Conservation (phyloP, 1,284 basidiomycete genomes). For the Porodaedalea pini region DNA sequence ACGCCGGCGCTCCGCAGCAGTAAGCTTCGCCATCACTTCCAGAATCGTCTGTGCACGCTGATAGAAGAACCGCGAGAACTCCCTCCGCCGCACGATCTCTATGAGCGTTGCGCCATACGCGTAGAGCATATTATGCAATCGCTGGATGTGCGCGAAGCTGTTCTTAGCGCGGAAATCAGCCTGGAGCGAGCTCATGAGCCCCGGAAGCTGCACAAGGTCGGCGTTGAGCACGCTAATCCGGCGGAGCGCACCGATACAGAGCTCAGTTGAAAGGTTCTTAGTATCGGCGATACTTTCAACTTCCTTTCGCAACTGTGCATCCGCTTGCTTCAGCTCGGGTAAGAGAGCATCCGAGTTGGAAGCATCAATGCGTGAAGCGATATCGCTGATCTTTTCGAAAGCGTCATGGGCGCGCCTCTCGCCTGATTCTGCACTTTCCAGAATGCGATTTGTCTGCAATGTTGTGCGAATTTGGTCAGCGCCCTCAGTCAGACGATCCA, state of each 20-base stretch:
- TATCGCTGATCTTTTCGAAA: constrained; percentile 52
- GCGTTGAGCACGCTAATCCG: constrained; percentile 74
- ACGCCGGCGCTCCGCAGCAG: constrained; percentile 75
- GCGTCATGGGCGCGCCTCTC: constrained; percentile 53
- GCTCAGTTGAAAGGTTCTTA: constrained; percentile 78
- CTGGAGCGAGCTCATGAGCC: constrained; percentile 61
- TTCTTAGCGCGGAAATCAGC: constrained; percentile 68
- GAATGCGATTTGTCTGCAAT: constrained; percentile 41
- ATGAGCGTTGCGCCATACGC: constrained; percentile 91
- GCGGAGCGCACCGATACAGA: constrained; percentile 62
- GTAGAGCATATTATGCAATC: constrained; percentile 87
- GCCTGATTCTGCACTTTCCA: constrained; percentile 58
- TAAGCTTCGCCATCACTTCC: constrained; percentile 79
- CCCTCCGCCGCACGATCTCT: constrained; percentile 86
- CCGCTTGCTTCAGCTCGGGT: constrained; percentile 63
- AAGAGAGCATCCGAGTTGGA: constrained; percentile 49
- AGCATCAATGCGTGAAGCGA: constrained; percentile 48
- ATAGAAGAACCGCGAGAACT: constrained; percentile 81
- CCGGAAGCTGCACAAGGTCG: constrained; percentile 67
- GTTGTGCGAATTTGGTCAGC: constrained; percentile 54
- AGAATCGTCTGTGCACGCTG: constrained; percentile 74
- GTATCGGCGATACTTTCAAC: constrained; percentile 51
- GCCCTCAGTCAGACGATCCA: constrained; percentile 53
- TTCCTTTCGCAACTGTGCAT: constrained; percentile 56
- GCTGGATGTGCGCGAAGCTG: constrained; percentile 85